Conservation (phyloP, 345 rosid genomes). For the Microthlaspi erraticum region DNA sequence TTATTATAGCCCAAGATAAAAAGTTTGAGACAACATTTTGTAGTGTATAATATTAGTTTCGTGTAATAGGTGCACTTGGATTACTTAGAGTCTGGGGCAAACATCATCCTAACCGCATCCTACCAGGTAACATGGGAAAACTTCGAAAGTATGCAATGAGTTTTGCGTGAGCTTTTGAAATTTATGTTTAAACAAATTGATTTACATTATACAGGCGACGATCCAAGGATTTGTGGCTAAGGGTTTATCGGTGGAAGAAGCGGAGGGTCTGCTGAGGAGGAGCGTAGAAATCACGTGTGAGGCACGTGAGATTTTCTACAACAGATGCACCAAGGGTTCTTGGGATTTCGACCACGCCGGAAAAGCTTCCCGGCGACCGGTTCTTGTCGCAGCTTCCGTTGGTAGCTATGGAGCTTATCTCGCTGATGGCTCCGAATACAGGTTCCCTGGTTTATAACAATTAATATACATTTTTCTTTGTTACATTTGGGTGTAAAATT, state of each 20-base stretch:
- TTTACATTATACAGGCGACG: constrained; percentile 58
- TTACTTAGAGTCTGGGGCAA: constrained; percentile 89
- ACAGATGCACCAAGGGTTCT: constrained; percentile 60
- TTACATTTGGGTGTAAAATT: background rate
- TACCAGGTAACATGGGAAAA: constrained; percentile 62
- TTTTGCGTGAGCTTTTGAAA: background rate
- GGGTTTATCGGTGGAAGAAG: constrained; percentile 68
- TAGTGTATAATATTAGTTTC: constrained; percentile 5
- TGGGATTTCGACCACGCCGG: constrained; percentile 54
- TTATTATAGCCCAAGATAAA: background rate
- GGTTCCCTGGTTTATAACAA: constrained; percentile 43
- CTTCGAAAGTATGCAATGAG: background rate
- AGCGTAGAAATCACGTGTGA: constrained; percentile 86
- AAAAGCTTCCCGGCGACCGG: constrained; percentile 49
- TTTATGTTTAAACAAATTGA: background rate
- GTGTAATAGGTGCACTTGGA: constrained; percentile 72
- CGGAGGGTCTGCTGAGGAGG: constrained; percentile 62
- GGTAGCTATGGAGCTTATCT: constrained; percentile 97
- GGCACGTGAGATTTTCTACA: constrained; percentile 74
- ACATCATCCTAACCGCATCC: constrained; percentile 76
- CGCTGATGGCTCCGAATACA: constrained; percentile 94
- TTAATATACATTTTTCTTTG: background rate
- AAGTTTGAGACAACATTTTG: background rate
- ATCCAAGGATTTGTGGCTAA: constrained; percentile 89
- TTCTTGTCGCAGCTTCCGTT: constrained; percentile 86